Percentiles rank a stretch among this genome's conserved stretches.
phyloP scores from a whole-genome alignment of 306 rosid genomes.

The Fragaria vesca region DNA sequence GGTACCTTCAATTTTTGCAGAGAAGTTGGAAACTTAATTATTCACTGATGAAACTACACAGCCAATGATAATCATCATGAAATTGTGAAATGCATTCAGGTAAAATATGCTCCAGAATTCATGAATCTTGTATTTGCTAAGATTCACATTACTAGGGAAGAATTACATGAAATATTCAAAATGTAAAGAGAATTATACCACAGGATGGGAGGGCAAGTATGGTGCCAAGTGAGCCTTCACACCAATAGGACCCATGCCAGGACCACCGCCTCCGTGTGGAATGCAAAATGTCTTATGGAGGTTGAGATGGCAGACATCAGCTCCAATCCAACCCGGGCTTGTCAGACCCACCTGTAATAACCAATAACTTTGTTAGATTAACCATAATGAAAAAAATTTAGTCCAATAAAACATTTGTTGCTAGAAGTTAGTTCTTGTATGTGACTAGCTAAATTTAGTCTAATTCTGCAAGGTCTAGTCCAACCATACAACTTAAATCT shows the following conservation, averaged over 20 bases:
- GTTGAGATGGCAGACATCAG: constrained; percentile 99
- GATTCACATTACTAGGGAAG: background rate
- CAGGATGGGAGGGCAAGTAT: constrained; percentile 97
- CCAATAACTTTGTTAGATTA: constrained; percentile 13
- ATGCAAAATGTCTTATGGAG: constrained; percentile 99
- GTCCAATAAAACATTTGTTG: background rate
- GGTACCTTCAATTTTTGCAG: constrained; percentile 51
- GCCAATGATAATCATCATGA: background rate
- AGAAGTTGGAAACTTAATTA: constrained; percentile 6
- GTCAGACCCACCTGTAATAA: constrained; percentile 85
- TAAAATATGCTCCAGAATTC: background rate
- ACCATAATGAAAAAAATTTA: background rate
- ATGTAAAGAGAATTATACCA: constrained; percentile 46
- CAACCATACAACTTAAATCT: background rate
- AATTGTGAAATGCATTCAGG: background rate
- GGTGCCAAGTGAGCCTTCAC: constrained; percentile 99
- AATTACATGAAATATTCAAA: background rate
- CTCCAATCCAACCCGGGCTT: constrained; percentile 99
- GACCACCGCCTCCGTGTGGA: constrained; percentile 99
- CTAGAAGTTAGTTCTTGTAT: background rate
- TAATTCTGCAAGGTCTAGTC: background rate
- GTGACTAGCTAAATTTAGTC: background rate
- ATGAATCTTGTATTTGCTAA: background rate
- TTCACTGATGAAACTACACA: background rate
- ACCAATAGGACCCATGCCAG: constrained; percentile 99